Base-by-base conservation (phyloP, 352 stramenopile genomes). In the Thalassiosira oceanica region DNA sequence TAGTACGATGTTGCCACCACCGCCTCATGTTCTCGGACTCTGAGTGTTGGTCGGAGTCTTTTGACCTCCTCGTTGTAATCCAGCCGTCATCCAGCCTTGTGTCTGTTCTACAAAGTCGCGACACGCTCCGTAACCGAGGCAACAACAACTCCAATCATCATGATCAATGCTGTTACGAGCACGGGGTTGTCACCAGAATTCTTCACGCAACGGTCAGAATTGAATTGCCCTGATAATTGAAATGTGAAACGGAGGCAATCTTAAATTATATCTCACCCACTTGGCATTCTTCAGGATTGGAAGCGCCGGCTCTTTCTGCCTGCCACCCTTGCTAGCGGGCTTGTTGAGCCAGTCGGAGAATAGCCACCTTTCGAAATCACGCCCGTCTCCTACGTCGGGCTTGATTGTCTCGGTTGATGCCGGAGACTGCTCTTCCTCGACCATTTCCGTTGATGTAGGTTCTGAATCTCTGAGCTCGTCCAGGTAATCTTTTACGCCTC, bases 131-230 rank as follows among this genome's bases (percentile, higher is more conserved):
- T 86, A 29, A 87, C 28, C 3, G 78, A 74, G 36, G 78, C 78
- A 27, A 87, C 35, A 13, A 87, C 21, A 41, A 90, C 44, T 43
- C 83, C 79, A n/a, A 87, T 3, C 33, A 83, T 54, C 61, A 90
- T 86, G 18, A 18, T 63, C 18, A 20, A 62, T 2, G 77, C 65
- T 15, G 83, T 82, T 4, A 82, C 83, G 3, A 90, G 41, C 6
- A 90, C 79, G 20, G 83, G 83, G 72, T 90, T 90, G 55, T 90
- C 83, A 8, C 83, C 83, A 21, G 75, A 86, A 46, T 90, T 90
- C n/a, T n/a, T n/a, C n/a, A n/a, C n/a, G n/a, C n/a, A n/a, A n/a
- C n/a, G n/a, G n/a, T n/a, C n/a, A n/a, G n/a, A n/a, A n/a, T n/a
- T n/a, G n/a, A n/a, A n/a, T n/a, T n/a, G n/a, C n/a, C n/a, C n/a